A percentile compares a stretch with the other conserved stretches of the same genome.
Evolutionary conservation across 2,329 filamentous ascomycete genomes (phyloP).

Genomic region (Pestalotiopsis sp.): DNA sequence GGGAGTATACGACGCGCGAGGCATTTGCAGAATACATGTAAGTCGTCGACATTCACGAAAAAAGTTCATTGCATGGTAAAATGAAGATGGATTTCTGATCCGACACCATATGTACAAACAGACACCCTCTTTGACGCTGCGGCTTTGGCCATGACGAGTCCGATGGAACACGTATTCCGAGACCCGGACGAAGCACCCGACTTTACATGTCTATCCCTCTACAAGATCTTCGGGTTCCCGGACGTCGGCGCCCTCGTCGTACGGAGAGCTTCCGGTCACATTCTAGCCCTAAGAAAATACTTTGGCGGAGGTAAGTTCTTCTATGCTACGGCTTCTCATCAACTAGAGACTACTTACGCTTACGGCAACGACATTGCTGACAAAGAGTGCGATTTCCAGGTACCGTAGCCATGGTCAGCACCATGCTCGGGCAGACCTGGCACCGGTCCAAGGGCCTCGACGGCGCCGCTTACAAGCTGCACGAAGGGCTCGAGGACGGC

Average conservation of each 20-base stretch:
- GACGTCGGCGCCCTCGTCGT: constrained; percentile 64
- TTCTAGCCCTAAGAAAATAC: constrained; percentile 58
- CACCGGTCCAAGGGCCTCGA: constrained; percentile 21
- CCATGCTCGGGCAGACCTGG: constrained; percentile 37
- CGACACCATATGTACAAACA: constrained; percentile 12
- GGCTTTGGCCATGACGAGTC: constrained; percentile 63
- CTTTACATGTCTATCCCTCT: constrained; percentile 62
- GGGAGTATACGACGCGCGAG: constrained; percentile 34
- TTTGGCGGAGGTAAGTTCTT: constrained; percentile 58
- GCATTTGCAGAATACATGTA: constrained; percentile 37
- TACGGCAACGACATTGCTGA: too few species aligned
- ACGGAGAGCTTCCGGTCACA: constrained; percentile 54
- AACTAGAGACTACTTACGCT: too few species aligned
- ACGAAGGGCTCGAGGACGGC: constrained; percentile 67
- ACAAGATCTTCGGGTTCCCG: constrained; percentile 71
- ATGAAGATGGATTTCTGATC: neutral
- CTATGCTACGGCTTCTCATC: neutral
- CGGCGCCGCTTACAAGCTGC: constrained; percentile 43
- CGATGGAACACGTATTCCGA: constrained; percentile 52
- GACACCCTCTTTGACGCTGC: constrained; percentile 63
- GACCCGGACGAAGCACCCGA: constrained; percentile 56
- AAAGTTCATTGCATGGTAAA: neutral
- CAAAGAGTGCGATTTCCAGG: constrained; percentile 24
- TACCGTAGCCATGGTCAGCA: constrained; percentile 63
- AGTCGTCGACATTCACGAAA: neutral